Conservation (phyloP, 139 green algal species). For the Volvox reticuliferus region DNA sequence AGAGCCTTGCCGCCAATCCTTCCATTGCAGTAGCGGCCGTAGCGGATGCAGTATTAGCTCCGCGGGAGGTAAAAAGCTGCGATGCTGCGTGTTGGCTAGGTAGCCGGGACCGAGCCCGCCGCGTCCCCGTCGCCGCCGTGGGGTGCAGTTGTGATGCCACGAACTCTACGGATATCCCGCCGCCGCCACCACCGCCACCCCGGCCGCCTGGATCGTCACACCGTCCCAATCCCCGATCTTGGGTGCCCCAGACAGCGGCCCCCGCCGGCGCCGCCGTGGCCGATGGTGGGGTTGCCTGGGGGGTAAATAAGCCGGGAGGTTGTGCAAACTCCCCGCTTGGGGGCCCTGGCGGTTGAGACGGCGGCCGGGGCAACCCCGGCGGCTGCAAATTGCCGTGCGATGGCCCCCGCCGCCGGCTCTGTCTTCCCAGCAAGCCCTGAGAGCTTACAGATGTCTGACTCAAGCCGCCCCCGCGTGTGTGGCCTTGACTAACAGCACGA, state of each 20-base stretch:
- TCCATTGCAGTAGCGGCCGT: not conserved
- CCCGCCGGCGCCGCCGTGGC: not conserved
- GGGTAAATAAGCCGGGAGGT: not conserved
- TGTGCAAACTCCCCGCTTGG: not conserved
- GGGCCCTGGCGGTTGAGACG: not conserved
- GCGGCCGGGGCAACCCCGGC: not conserved
- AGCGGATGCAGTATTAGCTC: not conserved
- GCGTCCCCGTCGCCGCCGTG: not conserved
- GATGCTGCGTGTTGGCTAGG: not conserved
- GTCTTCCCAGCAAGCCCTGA: not conserved
- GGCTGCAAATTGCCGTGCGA: not conserved
- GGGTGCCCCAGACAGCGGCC: not conserved
- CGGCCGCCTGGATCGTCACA: no score
- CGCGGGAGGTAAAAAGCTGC: not conserved
- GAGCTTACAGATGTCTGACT: not conserved
- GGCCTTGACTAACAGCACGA: not conserved
- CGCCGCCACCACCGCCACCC: not conserved
- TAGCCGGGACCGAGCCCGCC: not conserved
- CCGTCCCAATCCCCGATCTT: not conserved
- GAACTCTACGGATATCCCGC: constrained; percentile 2
- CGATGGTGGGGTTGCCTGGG: no score
- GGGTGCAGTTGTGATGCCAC: constrained; percentile 43
- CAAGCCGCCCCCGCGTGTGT: not conserved
- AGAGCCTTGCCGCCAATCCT: not conserved
- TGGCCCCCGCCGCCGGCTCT: not conserved